phyloP scores from a whole-genome alignment of 257 asterid species.

The Capsicum baccatum region DNA sequence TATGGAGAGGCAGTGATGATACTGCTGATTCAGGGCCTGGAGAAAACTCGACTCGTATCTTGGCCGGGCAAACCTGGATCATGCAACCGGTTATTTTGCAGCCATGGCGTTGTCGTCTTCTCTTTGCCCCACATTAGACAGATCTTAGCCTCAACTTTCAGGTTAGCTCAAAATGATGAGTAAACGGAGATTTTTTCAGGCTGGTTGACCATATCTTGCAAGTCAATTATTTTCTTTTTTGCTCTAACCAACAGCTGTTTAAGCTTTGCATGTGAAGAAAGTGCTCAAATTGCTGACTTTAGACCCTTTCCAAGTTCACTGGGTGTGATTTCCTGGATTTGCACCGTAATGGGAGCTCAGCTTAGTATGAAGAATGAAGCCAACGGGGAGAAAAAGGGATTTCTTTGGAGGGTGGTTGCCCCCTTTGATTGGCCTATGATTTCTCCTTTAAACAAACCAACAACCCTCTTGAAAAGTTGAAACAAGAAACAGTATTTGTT shows the following conservation, averaged over 20 bases:
- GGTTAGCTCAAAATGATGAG: background rate
- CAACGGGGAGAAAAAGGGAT: background rate
- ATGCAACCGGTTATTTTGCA: background rate
- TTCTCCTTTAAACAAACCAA: background rate
- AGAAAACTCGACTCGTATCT: background rate
- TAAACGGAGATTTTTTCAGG: background rate
- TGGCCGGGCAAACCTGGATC: background rate
- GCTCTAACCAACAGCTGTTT: background rate
- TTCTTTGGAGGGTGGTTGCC: conserved; percentile 1
- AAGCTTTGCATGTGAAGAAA: background rate
- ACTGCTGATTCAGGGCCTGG: background rate
- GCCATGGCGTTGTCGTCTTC: background rate
- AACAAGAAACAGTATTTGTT: background rate
- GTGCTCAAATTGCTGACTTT: background rate
- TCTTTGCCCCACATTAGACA: background rate
- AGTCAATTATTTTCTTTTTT: background rate
- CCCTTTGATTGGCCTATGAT: background rate
- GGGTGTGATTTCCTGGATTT: background rate
- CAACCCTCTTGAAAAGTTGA: background rate
- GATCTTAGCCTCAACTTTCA: background rate
- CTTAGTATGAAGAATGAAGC: background rate
- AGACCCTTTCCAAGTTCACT: background rate
- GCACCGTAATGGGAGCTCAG: background rate
- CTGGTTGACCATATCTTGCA: background rate
- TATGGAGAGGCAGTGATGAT: background rate